These are phyloP conservation scores for Waltiozyma sp. DNA, from an alignment of 1,139 yeast genomes.

Conservation along the genomic window DNA sequence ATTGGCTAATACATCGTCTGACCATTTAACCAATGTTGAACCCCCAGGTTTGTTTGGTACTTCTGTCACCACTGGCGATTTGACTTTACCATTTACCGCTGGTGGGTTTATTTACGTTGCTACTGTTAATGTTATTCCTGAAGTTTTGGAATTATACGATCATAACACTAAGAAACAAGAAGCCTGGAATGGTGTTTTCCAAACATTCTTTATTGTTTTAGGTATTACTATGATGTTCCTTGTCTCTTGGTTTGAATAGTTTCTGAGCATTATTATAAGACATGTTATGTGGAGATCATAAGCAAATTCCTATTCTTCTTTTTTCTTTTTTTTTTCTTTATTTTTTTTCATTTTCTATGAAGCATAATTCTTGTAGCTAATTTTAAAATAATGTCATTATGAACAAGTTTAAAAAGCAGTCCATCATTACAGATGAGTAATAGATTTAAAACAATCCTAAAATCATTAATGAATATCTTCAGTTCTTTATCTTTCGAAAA, in stretches of 20 bases:
- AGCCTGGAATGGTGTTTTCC: constrained; percentile 26
- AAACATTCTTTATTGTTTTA: constrained; percentile 31
- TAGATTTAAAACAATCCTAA: neutral
- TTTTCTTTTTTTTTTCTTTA: no score
- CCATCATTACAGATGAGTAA: neutral
- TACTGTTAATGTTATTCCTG: constrained; percentile 56
- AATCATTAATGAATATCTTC: neutral
- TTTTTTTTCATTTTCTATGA: neutral
- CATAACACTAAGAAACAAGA: constrained; percentile 26
- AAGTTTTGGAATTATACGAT: constrained; percentile 35
- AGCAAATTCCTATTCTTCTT: no score
- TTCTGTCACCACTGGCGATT: constrained; percentile 34
- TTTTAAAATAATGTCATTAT: neutral
- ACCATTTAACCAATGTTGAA: constrained; percentile 10
- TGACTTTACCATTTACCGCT: constrained; percentile 58
- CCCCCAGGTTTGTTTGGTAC: constrained; percentile 37
- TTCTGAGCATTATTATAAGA: neutral
- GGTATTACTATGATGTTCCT: constrained; percentile 42
- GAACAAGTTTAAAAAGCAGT: neutral
- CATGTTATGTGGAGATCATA: no score
- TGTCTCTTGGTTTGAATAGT: constrained; percentile 33
- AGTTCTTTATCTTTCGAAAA: neutral
- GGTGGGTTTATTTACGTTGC: constrained; percentile 64
- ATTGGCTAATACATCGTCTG: constrained; percentile 14
- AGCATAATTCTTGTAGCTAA: neutral